A percentile compares a stretch with the other conserved stretches of the same genome.
These are phyloP conservation scores for Dryadomyces quercus-mongolicae DNA, from an alignment of 2,329 filamentous ascomycete genomes.

Conservation along the genomic window DNA sequence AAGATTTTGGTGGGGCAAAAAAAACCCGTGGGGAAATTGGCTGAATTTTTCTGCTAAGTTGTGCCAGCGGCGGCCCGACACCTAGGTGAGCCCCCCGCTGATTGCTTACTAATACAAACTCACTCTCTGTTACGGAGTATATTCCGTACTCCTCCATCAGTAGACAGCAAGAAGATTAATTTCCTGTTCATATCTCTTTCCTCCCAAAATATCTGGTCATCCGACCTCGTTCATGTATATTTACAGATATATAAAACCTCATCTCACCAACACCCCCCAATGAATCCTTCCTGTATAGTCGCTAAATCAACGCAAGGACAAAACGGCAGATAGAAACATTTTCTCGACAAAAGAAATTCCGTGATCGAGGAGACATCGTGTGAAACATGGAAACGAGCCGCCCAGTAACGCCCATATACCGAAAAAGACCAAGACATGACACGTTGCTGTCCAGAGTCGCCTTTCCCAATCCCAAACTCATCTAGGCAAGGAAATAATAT, in stretches of 20 bases:
- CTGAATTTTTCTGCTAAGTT: not conserved
- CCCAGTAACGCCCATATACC: constrained; percentile 1
- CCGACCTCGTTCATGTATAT: no score
- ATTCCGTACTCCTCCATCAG: no score
- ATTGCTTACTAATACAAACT: no score
- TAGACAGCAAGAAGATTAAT: no score
- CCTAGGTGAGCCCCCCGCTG: no score
- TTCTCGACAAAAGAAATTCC: not conserved
- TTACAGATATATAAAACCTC: not conserved
- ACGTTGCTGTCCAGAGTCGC: not conserved
- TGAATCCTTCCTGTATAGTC: not conserved
- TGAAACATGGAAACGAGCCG: not conserved
- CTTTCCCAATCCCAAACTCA: not conserved
- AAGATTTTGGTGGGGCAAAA: constrained; percentile 11
- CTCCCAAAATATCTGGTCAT: no score
- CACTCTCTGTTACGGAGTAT: no score
- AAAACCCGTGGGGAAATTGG: constrained; percentile 9
- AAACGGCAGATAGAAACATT: not conserved
- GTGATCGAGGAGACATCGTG: not conserved
- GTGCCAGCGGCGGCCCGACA: not conserved
- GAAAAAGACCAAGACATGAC: not conserved
- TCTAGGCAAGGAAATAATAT: not conserved
- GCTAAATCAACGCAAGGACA: not conserved
- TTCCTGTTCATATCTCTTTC: no score
- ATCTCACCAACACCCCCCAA: not conserved